A percentile compares a stretch with the other conserved stretches of the same genome.
These are phyloP conservation scores for Backusella circina DNA, from an alignment of 192 early-diverging fungal species.

Conservation along the genomic window DNA sequence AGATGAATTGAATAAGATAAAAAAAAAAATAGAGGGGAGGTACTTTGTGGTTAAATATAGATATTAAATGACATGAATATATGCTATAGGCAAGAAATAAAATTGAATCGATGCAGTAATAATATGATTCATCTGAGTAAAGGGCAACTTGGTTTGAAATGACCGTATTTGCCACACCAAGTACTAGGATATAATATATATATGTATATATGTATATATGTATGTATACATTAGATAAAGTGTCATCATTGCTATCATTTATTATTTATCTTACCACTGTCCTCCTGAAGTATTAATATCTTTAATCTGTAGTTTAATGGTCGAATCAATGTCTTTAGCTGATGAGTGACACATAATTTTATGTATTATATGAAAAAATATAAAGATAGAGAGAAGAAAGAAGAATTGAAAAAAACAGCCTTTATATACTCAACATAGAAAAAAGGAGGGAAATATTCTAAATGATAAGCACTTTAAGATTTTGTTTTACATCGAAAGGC, in stretches of 20 bases:
- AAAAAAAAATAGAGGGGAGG: no score
- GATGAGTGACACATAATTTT: not conserved
- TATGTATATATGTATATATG: not conserved
- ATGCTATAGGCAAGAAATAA: no score
- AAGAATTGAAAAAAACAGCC: not conserved
- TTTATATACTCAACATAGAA: not conserved
- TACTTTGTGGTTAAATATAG: no score
- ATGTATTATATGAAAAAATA: not conserved
- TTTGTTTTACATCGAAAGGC: not conserved
- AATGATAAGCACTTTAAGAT: not conserved
- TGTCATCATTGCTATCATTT: not conserved
- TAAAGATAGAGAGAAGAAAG: not conserved
- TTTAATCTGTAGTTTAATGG: not conserved
- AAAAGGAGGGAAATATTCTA: no score
- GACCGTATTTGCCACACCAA: slow-evolving; percentile 18
- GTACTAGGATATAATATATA: not conserved
- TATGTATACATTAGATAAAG: not conserved
- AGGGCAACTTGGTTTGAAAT: not conserved
- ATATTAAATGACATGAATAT: no score
- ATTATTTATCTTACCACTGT: not conserved
- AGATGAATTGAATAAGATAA: no score
- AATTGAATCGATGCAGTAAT: no score
- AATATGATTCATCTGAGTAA: not conserved
- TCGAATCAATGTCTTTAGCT: not conserved
- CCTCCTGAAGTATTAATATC: not conserved